phyloP scores from a whole-genome alignment of 2,329 filamentous ascomycete species.

The Paraphaeosphaeria sporulosa region DNA sequence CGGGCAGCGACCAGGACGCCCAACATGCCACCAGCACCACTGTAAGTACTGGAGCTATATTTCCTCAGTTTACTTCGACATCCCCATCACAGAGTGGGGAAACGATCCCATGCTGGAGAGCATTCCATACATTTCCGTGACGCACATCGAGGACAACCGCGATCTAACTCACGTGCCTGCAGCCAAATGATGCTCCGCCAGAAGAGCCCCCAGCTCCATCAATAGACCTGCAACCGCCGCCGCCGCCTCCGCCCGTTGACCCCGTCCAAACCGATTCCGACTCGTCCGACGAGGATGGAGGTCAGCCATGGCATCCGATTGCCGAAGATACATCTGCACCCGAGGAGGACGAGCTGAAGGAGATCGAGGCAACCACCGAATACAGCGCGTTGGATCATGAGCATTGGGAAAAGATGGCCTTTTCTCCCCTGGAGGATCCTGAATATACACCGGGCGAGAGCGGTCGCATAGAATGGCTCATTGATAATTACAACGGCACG shows the following conservation, averaged over 20 bases:
- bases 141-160: not conserved
- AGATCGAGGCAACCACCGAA: slow-evolving; percentile 60
- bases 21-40: not conserved
- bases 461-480: slow-evolving; percentile 65
- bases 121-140: not conserved
- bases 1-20: slow-evolving; percentile 17
- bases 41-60: not conserved
- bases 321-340: slow-evolving; percentile 64
- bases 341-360: slow-evolving; percentile 65
- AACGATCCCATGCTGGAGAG: not conserved
- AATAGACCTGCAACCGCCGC: slow-evolving; percentile 38
- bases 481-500: slow-evolving; percentile 67
- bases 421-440: slow-evolving; percentile 63
- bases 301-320: slow-evolving; percentile 60
- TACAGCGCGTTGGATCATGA: slow-evolving; percentile 65
- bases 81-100: not conserved
- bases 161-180: slow-evolving; percentile 25
- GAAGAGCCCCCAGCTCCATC: slow-evolving; percentile 31
- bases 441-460: slow-evolving; percentile 62
- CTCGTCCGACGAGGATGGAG: slow-evolving; percentile 47
- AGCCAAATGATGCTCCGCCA: slow-evolving; percentile 24
- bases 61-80: not conserved
- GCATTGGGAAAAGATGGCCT: slow-evolving; percentile 67
- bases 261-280: slow-evolving; percentile 40
- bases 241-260: slow-evolving; percentile 43